A percentile compares a stretch with the other conserved stretches of the same genome.
These are phyloP conservation scores for Trametes coccinea DNA, from an alignment of 768 basidiomycete genomes.

Conservation along the genomic window DNA sequence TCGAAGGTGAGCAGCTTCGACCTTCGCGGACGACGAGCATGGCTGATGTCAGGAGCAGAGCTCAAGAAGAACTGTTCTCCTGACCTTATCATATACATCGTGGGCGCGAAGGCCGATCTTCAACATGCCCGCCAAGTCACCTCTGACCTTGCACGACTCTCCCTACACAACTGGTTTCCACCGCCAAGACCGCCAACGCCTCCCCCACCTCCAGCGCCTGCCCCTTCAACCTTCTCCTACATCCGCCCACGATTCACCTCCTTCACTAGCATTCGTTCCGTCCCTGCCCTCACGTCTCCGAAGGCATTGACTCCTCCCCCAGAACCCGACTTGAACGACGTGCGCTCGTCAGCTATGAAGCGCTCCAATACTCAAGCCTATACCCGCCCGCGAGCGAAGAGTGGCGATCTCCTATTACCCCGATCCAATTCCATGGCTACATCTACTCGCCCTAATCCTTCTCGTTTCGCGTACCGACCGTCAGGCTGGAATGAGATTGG, in stretches of 20 bases:
- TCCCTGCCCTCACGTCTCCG: slow-evolving; percentile 47
- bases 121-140: slow-evolving; percentile 72
- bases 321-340: slow-evolving; percentile 56
- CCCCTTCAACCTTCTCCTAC: slow-evolving; percentile 67
- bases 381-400: slow-evolving; percentile 46
- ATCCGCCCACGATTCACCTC: slow-evolving; percentile 80
- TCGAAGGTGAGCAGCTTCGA: slow-evolving; percentile 59
- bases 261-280: slow-evolving; percentile 65
- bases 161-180: slow-evolving; percentile 86
- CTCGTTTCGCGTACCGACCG: slow-evolving; percentile 52
- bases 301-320: slow-evolving; percentile 60
- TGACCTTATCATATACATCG: slow-evolving; percentile 92
- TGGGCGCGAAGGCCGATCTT: slow-evolving; percentile 90
- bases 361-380: slow-evolving; percentile 34
- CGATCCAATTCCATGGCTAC: slow-evolving; percentile 22
- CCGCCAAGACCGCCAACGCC: slow-evolving; percentile 71
- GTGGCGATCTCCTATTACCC: slow-evolving; percentile 39
- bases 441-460: slow-evolving; percentile 28
- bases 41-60: slow-evolving; percentile 46
- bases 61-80: slow-evolving; percentile 87
- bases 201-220: slow-evolving; percentile 60
- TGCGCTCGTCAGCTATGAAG: slow-evolving; percentile 47
- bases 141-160: slow-evolving; percentile 78
- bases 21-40: not conserved
- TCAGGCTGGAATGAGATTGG: slow-evolving; percentile 56